Evolutionary conservation across 345 rosid genomes (phyloP), one percentile per base, ranked within the genome.

Genomic region (Abelmoschus esculentus): DNA sequence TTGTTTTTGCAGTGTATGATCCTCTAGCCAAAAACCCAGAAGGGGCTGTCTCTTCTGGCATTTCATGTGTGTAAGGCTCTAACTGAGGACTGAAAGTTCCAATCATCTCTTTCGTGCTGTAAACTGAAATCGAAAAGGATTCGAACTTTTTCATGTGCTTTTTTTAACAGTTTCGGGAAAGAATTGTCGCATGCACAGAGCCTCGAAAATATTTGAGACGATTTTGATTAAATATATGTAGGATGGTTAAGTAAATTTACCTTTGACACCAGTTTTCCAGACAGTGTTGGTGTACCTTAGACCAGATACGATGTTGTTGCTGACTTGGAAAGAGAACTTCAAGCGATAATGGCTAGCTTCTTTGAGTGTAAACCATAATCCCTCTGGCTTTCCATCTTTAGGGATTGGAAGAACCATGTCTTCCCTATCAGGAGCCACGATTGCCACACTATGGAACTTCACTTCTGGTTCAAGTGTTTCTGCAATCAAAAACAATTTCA

Each of bases 401-500:
- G 85, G 89, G 72, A 89, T 82, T 66, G 81, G 19, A 44, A 87
- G 90, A 17, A 83, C 84, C 19, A 89, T 86, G 66, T 86, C 90
- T 1, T 83, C 69, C 78, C 90, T 82, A 17, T 81, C 89, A 1
- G 90, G 86, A 12, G 92, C 82, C 15, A 87, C 13, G 61, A 89
- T 87, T 1, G 86, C 77, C n/a, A 89, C 83, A 57, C 82, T 82
- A 19, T 81, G 73, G 74, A 89, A 79, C 81, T 73, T 84, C 78
- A 89, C 96, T 67, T 87, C 89, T 26, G 96, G 96, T 46, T 89
- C 96, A 70, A 82, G 86, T 38, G 86, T 89, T 83, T 87, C 92
- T 89, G 90, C 80, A 67, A 74, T 31, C 2, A 47, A 34, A 22
- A 22, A n/a, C n/a, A n/a, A n/a, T n/a, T n/a, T n/a, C n/a, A n/a